Evolutionary conservation across 73 alveolate species (phyloP), one percentile per base, ranked within the genome.

Genomic region (Stentor roeselii): DNA sequence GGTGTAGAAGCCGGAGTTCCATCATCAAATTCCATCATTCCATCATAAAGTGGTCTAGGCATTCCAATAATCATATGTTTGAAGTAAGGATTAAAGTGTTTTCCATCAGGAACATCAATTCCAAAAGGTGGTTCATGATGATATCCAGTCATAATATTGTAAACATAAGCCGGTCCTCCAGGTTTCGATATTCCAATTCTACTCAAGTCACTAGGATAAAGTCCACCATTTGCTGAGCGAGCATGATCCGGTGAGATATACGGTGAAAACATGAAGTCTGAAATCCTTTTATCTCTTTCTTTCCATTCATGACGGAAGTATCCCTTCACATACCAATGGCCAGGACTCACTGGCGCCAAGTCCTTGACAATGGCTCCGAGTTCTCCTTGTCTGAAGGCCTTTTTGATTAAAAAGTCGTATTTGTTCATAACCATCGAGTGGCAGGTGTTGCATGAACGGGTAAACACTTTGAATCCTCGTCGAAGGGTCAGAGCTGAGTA

Each of bases 1-100:
- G 99, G 99, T n/a, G 98, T 93, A 36, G 97, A 92, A 42, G 96
- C 94, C 27, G 98, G 97, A 38, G 98, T 93, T n/a, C 99, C 99
- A 83, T 95, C 99, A 0, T 91, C 98, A 83, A 89, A 95, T 60
- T 95, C 99, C 75, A 95, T 91, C 91, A 95, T 91, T 34, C 99
- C 99, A 87, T 95, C 99, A 83, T 90, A 92, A 59, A 95, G 91
- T 83, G 95, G 94, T 58, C 96, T 95, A 40, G 97, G 97, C 99
- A 95, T 95, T 42, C 96, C 98, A 83, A 95, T 91, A 75, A 95
- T 95, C 99, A 95, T 95, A 91, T 95, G 99, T 84, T 93, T 96
- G 92, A 93, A 95, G 90, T 93, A 95, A n/a, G 99, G 99, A 83
- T 95, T 95, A 89, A 83, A 93, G 82, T 90, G 93, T 61, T 95